Percentiles rank a stretch among this genome's conserved stretches.
phyloP scores from a whole-genome alignment of 495 filamentous ascomycete species.

The Sabuloglossum arenarium region DNA sequence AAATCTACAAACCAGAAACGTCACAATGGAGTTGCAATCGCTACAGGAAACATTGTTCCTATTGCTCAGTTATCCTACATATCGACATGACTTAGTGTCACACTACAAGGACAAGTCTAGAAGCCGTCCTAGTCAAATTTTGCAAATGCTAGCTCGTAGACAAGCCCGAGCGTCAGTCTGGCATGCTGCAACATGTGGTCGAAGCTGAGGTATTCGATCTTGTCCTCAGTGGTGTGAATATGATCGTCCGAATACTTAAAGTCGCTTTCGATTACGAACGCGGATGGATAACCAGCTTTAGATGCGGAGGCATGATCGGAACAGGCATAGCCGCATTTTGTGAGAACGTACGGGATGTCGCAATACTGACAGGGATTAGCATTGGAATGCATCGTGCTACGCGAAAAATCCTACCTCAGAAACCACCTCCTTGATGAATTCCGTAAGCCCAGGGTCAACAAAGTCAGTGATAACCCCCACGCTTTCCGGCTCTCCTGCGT shows the following conservation, averaged over 20 bases:
- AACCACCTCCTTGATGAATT: constrained; percentile 82
- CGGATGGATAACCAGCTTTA: constrained; percentile 85
- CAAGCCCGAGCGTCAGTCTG: constrained; percentile 71
- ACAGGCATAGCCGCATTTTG: constrained; percentile 94
- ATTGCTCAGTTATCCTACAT: neutral
- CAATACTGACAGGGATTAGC: constrained; percentile 40
- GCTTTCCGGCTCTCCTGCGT: constrained; percentile 63
- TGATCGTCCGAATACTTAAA: constrained; percentile 71
- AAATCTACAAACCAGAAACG: no score
- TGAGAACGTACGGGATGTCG: constrained; percentile 71
- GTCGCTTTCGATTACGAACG: constrained; percentile 85
- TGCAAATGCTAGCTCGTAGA: constrained; percentile 67
- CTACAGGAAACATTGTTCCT: neutral
- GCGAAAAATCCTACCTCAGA: constrained; percentile 32
- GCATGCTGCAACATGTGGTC: constrained; percentile 98
- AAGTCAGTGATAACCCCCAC: constrained; percentile 90
- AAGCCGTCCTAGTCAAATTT: constrained; percentile 21
- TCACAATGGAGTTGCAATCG: neutral
- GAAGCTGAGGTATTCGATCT: constrained; percentile 73
- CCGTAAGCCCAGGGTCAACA: constrained; percentile 62
- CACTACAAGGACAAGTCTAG: no score
- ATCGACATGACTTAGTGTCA: neutral
- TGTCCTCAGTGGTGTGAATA: constrained; percentile 81
- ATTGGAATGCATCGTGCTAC: neutral
- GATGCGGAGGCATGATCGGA: constrained; percentile 92